Percentiles rank a stretch among this genome's conserved stretches.
Conservation (phyloP, 352 stramenopile genomes). For the Globisporangium spinosum region DNA sequence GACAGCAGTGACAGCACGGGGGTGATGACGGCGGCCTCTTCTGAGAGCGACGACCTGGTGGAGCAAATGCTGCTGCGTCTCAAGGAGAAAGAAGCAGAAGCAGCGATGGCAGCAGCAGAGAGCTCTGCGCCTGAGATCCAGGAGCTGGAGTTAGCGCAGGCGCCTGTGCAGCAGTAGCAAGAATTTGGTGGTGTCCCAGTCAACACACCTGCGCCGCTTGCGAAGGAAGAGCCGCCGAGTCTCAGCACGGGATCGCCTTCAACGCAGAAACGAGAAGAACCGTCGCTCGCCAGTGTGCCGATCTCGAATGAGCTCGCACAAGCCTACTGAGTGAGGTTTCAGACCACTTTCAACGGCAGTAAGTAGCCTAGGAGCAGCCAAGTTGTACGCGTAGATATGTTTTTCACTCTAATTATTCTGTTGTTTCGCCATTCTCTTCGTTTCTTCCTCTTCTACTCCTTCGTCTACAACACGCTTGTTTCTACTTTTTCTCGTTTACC, state of each 20-base stretch:
- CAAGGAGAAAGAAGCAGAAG: conserved; percentile 13
- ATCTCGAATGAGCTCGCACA: conserved; percentile 18
- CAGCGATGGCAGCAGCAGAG: background rate
- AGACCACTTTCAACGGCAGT: background rate
- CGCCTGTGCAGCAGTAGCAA: background rate
- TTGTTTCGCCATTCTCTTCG: background rate
- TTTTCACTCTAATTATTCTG: conserved; percentile 13
- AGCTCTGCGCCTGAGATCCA: background rate
- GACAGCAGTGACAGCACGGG: background rate
- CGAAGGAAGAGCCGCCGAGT: background rate
- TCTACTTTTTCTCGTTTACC: background rate
- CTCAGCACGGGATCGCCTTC: background rate
- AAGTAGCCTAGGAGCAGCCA: background rate
- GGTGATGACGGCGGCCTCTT: background rate
- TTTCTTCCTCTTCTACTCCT: background rate
- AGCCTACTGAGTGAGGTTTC: conserved; percentile 12
- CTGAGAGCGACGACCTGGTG: conserved; percentile 17
- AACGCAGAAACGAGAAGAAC: background rate
- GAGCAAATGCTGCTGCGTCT: conserved; percentile 20
- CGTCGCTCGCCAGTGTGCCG: background rate
- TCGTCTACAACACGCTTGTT: background rate
- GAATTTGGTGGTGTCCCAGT: background rate
- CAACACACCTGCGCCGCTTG: background rate
- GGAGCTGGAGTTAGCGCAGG: background rate
- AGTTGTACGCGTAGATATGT: background rate